Evolutionary conservation across 2,329 filamentous ascomycete genomes (phyloP), one percentile per base, ranked within the genome.

Genomic region (Penicillium palitans): DNA sequence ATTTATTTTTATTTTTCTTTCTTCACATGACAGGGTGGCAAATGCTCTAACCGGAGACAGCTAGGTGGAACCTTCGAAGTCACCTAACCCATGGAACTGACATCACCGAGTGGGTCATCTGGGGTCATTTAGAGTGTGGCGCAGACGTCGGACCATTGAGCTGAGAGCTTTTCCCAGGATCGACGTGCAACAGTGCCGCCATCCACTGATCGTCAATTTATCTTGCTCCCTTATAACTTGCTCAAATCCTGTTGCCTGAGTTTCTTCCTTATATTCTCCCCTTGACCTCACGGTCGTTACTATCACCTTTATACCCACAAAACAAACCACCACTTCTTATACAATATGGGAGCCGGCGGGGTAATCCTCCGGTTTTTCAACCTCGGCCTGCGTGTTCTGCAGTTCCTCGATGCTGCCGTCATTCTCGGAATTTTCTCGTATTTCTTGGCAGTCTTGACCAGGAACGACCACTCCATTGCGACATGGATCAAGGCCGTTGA

Each of bases 391-490:
- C 90, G 93, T 66, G 77, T 83, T 64, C 77, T 96, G 57, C 85
- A 91, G 69, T 89, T 96, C 75, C 81, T 84, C 71, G 90, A 86
- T 73, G 82, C 88, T 9, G 86, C 83, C 59, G 82, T 96, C 65
- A 84, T 93, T 61, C 84, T 97, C 61, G 89, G 84, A 65, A 84
- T 95, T 69, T 93, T 89, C 81, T 88, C 87, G 50, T 96, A 96
- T 81, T 96, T 92, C 81, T 85, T 97, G 50, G 86, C 89, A 9
- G 83, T 89, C 9, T 84, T 93, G 15, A 74, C 83, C 61, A 84
- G 88, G 68, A 85, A 91, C 76, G 68, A 86, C 65, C 74, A 87
- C 15, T 57, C 70, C 58, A 92, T 93, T 64, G 80, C 83, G 19
- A 84, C 76, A 65, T 88, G 84, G 78, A 78, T 88, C 59, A 87